A percentile compares a stretch with the other conserved stretches of the same genome.
Conservation (phyloP, 2,329 filamentous ascomycete genomes). For the Aspergillus alliaceus region DNA sequence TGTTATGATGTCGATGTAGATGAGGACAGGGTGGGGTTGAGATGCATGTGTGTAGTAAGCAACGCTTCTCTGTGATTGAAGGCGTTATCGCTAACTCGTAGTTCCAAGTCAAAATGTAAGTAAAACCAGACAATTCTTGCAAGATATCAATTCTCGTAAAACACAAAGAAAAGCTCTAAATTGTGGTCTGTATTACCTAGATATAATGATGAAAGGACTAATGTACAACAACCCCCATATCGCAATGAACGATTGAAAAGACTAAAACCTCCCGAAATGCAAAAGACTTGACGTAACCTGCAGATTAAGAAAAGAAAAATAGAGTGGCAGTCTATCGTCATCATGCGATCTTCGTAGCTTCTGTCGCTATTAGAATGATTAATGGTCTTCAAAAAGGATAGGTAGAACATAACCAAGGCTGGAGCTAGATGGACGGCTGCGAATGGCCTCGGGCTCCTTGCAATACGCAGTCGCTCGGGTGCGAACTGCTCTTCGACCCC, state of each 20-base stretch:
- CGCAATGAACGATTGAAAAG: background rate
- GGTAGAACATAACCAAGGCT: background rate
- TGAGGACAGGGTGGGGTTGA: too few relatives aligned
- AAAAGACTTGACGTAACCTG: background rate
- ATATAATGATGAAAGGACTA: background rate
- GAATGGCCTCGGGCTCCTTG: constrained; percentile 18
- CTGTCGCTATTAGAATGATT: background rate
- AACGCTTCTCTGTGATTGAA: too few relatives aligned
- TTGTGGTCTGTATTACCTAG: background rate
- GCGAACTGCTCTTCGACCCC: constrained; percentile 36
- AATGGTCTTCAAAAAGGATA: background rate
- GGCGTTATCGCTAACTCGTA: too few relatives aligned
- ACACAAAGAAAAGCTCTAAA: too few relatives aligned
- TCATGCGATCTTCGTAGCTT: constrained; percentile 11
- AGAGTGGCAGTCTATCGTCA: constrained; percentile 4
- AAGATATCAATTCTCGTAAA: too few relatives aligned
- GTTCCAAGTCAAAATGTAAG: too few relatives aligned
- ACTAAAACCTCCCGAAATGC: background rate
- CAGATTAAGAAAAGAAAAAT: background rate
- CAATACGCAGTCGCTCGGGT: constrained; percentile 34
- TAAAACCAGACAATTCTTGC: too few relatives aligned
- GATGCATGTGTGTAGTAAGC: too few relatives aligned
- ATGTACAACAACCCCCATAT: background rate
- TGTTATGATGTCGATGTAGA: too few relatives aligned
- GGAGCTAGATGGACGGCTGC: constrained; percentile 18